Percentiles rank a stretch among this genome's conserved stretches.
Conservation (phyloP, 352 stramenopile genomes). For the Globisporangium cederbergense region DNA sequence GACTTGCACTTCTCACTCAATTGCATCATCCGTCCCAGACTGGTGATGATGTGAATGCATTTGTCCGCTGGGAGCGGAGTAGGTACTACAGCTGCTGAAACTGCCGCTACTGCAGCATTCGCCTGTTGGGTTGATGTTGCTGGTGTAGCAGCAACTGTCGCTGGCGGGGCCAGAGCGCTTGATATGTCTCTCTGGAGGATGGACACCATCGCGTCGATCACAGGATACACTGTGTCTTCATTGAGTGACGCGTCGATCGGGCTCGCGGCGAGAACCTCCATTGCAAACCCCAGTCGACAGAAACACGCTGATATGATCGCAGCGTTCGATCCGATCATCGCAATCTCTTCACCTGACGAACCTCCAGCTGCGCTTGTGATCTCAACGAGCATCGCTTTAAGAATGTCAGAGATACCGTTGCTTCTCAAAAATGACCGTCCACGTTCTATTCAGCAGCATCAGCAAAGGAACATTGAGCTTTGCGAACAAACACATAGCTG, state of each 20-base stretch:
- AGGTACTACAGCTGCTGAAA: conserved; percentile 13
- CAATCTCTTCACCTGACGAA: conserved; percentile 19
- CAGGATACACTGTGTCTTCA: conserved; percentile 15
- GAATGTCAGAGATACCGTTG: neutral
- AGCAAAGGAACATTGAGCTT: neutral
- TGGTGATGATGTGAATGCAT: conserved; percentile 33
- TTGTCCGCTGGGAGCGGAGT: conserved; percentile 32
- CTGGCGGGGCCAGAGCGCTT: conserved; percentile 17
- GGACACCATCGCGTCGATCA: conserved; percentile 33
- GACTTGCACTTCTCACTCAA: conserved; percentile 35
- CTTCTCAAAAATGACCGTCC: conserved; percentile 14
- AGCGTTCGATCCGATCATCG: conserved; percentile 28
- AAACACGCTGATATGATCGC: conserved; percentile 33
- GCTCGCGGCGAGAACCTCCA: conserved; percentile 14
- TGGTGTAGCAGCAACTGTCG: conserved; percentile 11
- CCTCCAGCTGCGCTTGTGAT: neutral
- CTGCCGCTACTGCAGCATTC: conserved; percentile 18
- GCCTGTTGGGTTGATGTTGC: conserved; percentile 23
- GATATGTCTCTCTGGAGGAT: conserved; percentile 41
- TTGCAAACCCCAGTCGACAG: conserved; percentile 35
- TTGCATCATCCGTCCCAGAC: conserved; percentile 51
- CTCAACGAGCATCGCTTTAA: conserved; percentile 20
- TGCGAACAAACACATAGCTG: neutral
- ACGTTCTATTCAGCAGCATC: conserved; percentile 11
- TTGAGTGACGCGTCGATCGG: conserved; percentile 4